phyloP scores from a whole-genome alignment of 2,329 filamentous ascomycete genomes.

The Pyricularia sp. region DNA sequence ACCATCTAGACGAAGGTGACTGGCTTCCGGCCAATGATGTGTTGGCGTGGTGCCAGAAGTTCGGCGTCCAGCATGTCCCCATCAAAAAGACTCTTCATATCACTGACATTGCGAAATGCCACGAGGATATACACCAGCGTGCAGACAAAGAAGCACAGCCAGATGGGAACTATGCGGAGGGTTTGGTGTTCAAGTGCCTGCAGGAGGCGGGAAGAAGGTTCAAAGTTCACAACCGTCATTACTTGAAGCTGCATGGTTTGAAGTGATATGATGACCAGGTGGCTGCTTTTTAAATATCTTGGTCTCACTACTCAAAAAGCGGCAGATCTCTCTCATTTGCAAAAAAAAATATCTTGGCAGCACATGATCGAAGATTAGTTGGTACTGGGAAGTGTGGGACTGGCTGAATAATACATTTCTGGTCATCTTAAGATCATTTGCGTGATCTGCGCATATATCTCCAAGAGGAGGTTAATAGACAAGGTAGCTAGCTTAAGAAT shows the following conservation, averaged over 20 bases:
- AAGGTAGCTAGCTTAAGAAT: too few species aligned
- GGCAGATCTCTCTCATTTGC: neutral
- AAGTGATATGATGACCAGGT: neutral
- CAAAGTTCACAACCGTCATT: constrained; percentile 5
- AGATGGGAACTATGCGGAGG: neutral
- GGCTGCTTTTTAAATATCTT: neutral
- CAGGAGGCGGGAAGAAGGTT: neutral
- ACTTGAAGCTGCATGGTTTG: neutral
- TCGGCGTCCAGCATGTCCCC: constrained; percentile 13
- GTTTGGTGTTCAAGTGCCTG: constrained; percentile 5
- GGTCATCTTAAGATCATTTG: too few species aligned
- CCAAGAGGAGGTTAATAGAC: too few species aligned
- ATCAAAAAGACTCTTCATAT: constrained; percentile 6
- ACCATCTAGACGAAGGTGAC: neutral
- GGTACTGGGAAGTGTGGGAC: too few species aligned
- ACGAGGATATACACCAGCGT: neutral
- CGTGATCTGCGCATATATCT: too few species aligned
- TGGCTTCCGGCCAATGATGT: neutral
- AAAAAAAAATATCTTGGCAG: too few species aligned
- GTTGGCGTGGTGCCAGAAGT: constrained; percentile 1
- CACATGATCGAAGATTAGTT: too few species aligned
- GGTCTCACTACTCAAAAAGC: neutral
- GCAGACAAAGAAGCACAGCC: neutral
- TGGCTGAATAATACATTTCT: too few species aligned
- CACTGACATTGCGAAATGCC: constrained; percentile 8